Conservation (phyloP, 2,329 filamentous ascomycete genomes). For the Sphaerulina populicola region DNA sequence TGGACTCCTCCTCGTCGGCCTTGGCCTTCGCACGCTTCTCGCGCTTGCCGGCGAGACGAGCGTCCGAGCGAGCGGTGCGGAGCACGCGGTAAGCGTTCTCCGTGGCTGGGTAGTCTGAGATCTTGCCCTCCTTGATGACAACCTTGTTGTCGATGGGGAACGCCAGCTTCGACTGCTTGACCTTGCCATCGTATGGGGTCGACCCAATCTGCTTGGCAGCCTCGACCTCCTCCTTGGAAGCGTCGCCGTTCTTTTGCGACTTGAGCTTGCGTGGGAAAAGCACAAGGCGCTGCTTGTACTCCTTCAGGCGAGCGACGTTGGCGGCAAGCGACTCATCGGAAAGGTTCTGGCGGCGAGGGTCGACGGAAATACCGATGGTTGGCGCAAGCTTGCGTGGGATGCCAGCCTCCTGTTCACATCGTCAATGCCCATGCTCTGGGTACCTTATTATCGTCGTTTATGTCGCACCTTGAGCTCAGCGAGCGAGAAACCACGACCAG, state of each 20-base stretch:
- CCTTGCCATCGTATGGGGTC: constrained; percentile 39
- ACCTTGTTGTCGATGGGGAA: constrained; percentile 64
- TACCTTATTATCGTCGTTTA: neutral
- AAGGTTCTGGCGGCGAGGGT: constrained; percentile 93
- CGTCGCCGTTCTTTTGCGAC: constrained; percentile 88
- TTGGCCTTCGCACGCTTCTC: constrained; percentile 91
- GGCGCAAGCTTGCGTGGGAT: constrained; percentile 89
- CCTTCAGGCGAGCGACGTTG: constrained; percentile 97
- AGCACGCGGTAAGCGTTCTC: constrained; percentile 82
- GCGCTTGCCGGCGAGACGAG: constrained; percentile 70
- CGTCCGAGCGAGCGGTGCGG: constrained; percentile 74
- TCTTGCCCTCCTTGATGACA: constrained; percentile 73
- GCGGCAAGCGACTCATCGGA: constrained; percentile 86
- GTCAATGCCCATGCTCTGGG: constrained; percentile 16
- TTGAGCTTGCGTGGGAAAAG: constrained; percentile 94
- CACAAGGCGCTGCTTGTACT: constrained; percentile 92
- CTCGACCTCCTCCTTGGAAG: constrained; percentile 72
- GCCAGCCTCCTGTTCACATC: constrained; percentile 65
- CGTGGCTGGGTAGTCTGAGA: constrained; percentile 62
- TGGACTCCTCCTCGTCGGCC: constrained; percentile 66
- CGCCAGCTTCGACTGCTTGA: constrained; percentile 38
- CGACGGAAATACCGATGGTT: constrained; percentile 95
- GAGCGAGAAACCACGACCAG: constrained; percentile 95
- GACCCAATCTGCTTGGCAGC: constrained; percentile 51
- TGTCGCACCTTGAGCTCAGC: constrained; percentile 85